Evolutionary conservation across 1,139 yeast species (phyloP), one percentile per base, ranked within the genome.

Genomic region (Pichia sp.): DNA sequence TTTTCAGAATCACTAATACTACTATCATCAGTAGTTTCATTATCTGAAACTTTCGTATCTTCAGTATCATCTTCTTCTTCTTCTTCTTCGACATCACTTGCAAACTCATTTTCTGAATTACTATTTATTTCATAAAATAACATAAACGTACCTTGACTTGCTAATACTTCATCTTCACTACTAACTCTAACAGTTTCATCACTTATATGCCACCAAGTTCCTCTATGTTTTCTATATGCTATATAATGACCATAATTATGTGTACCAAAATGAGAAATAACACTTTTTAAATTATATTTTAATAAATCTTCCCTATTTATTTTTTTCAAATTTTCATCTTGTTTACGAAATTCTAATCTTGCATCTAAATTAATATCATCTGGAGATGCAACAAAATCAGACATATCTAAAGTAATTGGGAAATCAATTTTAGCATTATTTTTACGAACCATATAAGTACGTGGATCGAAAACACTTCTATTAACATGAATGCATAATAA

Each of bases 231-330:
- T 54, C 96, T 76, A 64, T 75, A 89, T 38, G 94, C 86, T 45
- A 89, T 86, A 60, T 89, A 89, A 60, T 89, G 97, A 16, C 97
- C 97, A 60, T 87, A 89, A 57, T 89, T 87, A 55, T 89, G 96
- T 3, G 95, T 84, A 37, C 97, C 97, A 58, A 80, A 88, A 60
- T 89, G 97, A 1, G 89, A 80, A 37, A 89, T 84, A 1, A 85
- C 93, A 1, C 96, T 87, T 55, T 83, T 84, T 45, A 89, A 70
- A 36, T 77, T 70, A 58, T 89, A 89, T 24, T 72, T 63, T 37
- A 79, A 60, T 11, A 70, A 66, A 40, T 49, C 13, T 34, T 50
- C 29, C 50, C 56, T 21, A 43, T 50, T 24, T 42, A 52, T n/a
- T 42, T 45, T 48, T 8, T 43, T 50, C 2, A 44, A 48, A 3